phyloP scores from a whole-genome alignment of 139 green algal genomes.

The Diplosphaera chodatii region DNA sequence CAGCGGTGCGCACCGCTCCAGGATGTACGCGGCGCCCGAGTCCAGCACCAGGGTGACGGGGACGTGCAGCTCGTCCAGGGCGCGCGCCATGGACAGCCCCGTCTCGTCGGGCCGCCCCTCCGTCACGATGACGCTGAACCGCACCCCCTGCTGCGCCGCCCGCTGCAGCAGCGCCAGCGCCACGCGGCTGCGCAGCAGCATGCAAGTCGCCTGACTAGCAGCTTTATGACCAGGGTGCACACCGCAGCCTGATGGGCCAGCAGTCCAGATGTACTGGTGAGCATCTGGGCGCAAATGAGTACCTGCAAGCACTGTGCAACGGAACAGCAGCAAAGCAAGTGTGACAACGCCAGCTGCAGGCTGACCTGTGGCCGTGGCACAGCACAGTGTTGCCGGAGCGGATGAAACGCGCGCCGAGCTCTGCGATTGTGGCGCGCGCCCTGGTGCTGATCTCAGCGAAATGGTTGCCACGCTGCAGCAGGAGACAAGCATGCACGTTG shows the following conservation, averaged over 20 bases:
- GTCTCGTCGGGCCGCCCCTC: conserved; percentile 80
- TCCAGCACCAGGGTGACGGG: conserved; percentile 82
- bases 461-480: conserved; percentile 58
- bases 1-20: conserved; percentile 48
- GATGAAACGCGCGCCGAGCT: conserved; percentile 84
- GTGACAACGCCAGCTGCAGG: too few species aligned
- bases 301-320: too few species aligned
- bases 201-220: neutral
- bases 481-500: neutral
- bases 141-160: conserved; percentile 61
- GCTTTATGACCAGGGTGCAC: too few species aligned
- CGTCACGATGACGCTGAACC: conserved; percentile 91
- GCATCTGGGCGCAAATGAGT: too few species aligned
- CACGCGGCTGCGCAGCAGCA: conserved; percentile 42
- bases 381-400: conserved; percentile 65
- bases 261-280: too few species aligned
- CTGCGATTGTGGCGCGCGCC: conserved; percentile 77
- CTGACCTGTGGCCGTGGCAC: conserved; percentile 78
- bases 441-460: conserved; percentile 80
- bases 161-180: conserved; percentile 74
- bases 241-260: too few species aligned
- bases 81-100: conserved; percentile 65
- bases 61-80: conserved; percentile 64
- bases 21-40: conserved; percentile 63
- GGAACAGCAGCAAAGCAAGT: too few species aligned